These are phyloP conservation scores for Trichophyton simii DNA, from an alignment of 2,329 filamentous ascomycete genomes.

Conservation along the genomic window DNA sequence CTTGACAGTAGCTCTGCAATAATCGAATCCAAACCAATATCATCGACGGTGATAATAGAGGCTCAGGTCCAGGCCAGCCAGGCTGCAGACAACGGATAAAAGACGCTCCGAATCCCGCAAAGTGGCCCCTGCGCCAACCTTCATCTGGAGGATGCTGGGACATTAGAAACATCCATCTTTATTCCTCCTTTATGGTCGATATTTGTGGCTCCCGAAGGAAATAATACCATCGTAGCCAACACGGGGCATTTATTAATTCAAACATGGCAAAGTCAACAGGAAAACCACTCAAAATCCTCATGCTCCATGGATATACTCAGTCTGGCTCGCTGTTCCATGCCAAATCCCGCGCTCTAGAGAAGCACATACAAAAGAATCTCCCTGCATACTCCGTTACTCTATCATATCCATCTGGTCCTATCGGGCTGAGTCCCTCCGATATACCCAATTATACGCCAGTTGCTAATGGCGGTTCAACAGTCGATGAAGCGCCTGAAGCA, in stretches of 20 bases:
- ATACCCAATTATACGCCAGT: slow-evolving; percentile 53
- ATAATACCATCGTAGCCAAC: neutral
- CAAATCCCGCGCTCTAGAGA: slow-evolving; percentile 79
- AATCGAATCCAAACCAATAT: no score
- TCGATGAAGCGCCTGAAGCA: slow-evolving; percentile 45
- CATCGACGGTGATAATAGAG: no score
- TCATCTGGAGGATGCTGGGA: no score
- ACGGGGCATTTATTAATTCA: no score
- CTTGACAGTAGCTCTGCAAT: no score
- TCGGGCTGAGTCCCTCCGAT: slow-evolving; percentile 49
- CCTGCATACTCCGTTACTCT: slow-evolving; percentile 47
- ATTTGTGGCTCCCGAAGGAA: neutral
- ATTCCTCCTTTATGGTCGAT: neutral
- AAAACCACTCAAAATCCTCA: slow-evolving; percentile 50
- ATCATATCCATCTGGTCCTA: slow-evolving; percentile 57
- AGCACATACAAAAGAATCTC: slow-evolving; percentile 64
- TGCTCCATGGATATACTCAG: slow-evolving; percentile 85
- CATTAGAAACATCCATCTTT: neutral
- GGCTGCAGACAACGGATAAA: neutral
- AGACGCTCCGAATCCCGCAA: neutral
- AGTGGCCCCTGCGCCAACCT: neutral
- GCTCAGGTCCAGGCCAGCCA: no score
- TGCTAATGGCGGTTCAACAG: slow-evolving; percentile 13
- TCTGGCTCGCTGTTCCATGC: slow-evolving; percentile 71
- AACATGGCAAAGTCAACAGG: slow-evolving; percentile 7